phyloP scores from a whole-genome alignment of 2,329 filamentous ascomycete genomes.

The Ceratocystis harringtonii region DNA sequence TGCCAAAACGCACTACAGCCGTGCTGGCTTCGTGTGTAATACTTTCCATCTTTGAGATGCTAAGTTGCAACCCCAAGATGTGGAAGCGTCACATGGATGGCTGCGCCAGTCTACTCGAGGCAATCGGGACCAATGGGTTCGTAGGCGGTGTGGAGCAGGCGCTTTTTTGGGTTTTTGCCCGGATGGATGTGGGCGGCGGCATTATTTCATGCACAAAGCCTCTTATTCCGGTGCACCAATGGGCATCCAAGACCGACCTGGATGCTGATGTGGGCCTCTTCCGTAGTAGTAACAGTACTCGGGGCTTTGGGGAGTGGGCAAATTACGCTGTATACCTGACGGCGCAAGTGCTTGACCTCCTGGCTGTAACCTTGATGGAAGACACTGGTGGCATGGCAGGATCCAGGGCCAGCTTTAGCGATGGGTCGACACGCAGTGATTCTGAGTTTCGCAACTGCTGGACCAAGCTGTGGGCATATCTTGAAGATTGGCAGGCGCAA shows the following conservation, averaged over 20 bases:
- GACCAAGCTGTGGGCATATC: conserved; percentile 27
- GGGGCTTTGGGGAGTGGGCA: conserved; percentile 33
- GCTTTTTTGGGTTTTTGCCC: conserved; percentile 40
- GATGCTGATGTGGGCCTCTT: conserved; percentile 26
- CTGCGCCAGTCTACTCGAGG: conserved; percentile 35
- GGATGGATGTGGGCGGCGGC: conserved; percentile 40
- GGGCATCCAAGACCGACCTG: conserved; percentile 27
- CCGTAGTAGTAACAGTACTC: conserved; percentile 19
- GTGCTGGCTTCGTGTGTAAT: conserved; percentile 39
- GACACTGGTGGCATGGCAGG: conserved; percentile 14
- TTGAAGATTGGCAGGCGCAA: conserved; percentile 29
- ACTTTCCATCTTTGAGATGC: conserved; percentile 40
- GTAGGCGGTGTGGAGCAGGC: conserved; percentile 35
- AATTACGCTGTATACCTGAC: conserved; percentile 36
- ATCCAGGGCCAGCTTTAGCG: conserved; percentile 9
- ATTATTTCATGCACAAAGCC: conserved; percentile 37
- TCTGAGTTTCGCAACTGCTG: conserved; percentile 23
- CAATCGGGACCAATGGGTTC: conserved; percentile 36
- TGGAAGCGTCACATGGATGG: conserved; percentile 39
- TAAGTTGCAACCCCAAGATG: conserved; percentile 32
- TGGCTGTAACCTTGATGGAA: conserved; percentile 21
- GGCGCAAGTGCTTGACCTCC: conserved; percentile 30
- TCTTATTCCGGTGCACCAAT: conserved; percentile 33
- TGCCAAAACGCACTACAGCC: conserved; percentile 33
- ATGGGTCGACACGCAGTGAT: conserved; percentile 19